Conservation (phyloP, 306 rosid genomes). For the Fragaria nilgerrensis region DNA sequence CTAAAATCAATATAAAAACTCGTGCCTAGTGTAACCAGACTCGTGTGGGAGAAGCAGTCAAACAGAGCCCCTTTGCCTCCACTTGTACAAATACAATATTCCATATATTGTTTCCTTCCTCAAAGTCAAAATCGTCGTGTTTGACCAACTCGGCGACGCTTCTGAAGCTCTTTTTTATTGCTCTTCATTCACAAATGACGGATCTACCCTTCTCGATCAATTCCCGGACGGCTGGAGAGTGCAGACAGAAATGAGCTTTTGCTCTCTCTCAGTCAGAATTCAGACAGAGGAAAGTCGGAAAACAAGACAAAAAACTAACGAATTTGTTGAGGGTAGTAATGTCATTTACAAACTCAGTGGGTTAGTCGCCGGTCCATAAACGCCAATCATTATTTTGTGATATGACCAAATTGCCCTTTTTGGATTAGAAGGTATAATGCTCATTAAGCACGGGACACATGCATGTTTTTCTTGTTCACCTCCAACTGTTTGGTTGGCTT, state of each 20-base stretch:
- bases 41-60: not conserved
- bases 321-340: not conserved
- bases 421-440: not conserved
- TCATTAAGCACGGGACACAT: not conserved
- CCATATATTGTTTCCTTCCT: not conserved
- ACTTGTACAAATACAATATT: not conserved
- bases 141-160: constrained; percentile 20
- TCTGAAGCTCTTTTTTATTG: not conserved
- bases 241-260: not conserved
- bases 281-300: not conserved
- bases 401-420: constrained; percentile 14
- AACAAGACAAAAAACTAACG: not conserved
- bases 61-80: not conserved
- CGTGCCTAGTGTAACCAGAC: not conserved
- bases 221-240: not conserved
- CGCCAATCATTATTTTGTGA: fast-evolving
- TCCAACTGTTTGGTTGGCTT: constrained; percentile 5
- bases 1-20: not conserved
- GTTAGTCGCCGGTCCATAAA: not conserved
- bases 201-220: not conserved
- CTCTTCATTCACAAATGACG: not conserved
- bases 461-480: not conserved
- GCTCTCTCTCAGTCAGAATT: too few species aligned
- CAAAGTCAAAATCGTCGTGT: constrained; percentile 33
- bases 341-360: not conserved